Evolutionary conservation across 2,329 filamentous ascomycete genomes (phyloP).

Genomic region (Aureobasidium sp.): DNA sequence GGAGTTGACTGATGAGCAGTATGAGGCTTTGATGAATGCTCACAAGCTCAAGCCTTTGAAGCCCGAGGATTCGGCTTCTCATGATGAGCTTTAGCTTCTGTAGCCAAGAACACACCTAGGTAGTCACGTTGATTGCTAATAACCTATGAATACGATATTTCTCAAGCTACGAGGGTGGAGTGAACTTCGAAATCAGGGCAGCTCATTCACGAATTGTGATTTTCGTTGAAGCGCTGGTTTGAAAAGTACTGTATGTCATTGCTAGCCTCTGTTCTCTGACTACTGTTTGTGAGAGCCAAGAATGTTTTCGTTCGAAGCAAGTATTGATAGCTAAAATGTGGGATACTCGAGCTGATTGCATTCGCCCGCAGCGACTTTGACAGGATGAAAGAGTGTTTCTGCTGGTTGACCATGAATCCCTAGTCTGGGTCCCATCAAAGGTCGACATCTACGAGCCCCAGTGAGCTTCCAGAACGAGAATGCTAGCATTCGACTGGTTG

Average conservation of each 20-base stretch:
- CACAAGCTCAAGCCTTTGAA: neutral
- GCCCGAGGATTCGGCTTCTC: constrained; percentile 19
- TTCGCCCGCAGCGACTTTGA: too few species aligned
- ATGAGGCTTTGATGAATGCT: constrained; percentile 26
- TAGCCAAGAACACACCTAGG: neutral
- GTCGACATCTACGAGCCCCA: neutral
- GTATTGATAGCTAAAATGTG: too few species aligned
- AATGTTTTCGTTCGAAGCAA: too few species aligned
- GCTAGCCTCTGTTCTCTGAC: neutral
- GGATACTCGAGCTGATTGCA: too few species aligned
- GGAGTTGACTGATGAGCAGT: constrained; percentile 29
- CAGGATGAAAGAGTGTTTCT: too few species aligned
- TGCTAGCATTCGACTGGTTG: neutral
- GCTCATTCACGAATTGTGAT: neutral
- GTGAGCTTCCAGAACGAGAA: neutral
- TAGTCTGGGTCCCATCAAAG: too few species aligned
- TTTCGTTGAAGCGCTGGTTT: too few species aligned
- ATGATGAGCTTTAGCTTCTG: constrained; percentile 26
- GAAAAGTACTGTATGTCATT: neutral
- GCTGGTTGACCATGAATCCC: too few species aligned
- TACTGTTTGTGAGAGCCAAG: too few species aligned
- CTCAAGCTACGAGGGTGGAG: neutral
- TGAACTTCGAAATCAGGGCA: neutral
- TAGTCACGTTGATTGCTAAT: neutral
- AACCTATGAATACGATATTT: neutral